phyloP scores from a whole-genome alignment of 257 asterid species.

The Prunella vulgaris region DNA sequence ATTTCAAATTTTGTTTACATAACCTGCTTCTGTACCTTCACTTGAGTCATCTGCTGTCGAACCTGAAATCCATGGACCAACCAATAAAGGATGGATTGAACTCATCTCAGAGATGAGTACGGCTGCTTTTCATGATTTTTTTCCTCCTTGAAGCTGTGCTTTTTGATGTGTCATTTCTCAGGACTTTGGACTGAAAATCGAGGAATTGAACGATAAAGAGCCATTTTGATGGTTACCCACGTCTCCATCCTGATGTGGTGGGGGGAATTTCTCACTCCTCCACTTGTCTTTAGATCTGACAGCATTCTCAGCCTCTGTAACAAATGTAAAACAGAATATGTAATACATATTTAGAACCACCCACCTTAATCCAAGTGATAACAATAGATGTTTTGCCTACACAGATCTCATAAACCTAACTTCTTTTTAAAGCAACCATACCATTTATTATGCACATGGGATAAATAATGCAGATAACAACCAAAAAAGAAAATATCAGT shows the following conservation, averaged over 20 bases:
- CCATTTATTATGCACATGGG: neutral
- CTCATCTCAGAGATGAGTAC: constrained; percentile 42
- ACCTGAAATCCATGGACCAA: constrained; percentile 58
- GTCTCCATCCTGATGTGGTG: constrained; percentile 87
- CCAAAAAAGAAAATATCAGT: neutral
- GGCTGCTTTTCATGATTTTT: constrained; percentile 44
- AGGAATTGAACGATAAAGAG: constrained; percentile 41
- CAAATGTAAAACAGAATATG: neutral
- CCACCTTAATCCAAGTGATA: neutral
- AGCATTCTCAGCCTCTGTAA: constrained; percentile 74
- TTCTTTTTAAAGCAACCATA: too few species aligned
- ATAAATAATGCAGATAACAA: neutral
- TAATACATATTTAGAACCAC: neutral
- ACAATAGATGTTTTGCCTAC: neutral
- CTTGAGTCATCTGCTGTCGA: constrained; percentile 38
- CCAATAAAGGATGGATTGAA: constrained; percentile 58
- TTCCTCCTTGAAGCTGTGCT: constrained; percentile 42
- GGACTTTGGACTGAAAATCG: constrained; percentile 41
- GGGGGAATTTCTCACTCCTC: constrained; percentile 85
- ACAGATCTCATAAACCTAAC: neutral
- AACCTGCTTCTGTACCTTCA: constrained; percentile 21
- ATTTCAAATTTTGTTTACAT: constrained; percentile 4
- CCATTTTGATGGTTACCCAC: constrained; percentile 50
- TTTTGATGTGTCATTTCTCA: constrained; percentile 28
- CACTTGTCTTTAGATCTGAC: constrained; percentile 56